A percentile compares a stretch with the other conserved stretches of the same genome.
These are phyloP conservation scores for Suillus cothurnatus DNA, from an alignment of 768 basidiomycete genomes.

Conservation along the genomic window DNA sequence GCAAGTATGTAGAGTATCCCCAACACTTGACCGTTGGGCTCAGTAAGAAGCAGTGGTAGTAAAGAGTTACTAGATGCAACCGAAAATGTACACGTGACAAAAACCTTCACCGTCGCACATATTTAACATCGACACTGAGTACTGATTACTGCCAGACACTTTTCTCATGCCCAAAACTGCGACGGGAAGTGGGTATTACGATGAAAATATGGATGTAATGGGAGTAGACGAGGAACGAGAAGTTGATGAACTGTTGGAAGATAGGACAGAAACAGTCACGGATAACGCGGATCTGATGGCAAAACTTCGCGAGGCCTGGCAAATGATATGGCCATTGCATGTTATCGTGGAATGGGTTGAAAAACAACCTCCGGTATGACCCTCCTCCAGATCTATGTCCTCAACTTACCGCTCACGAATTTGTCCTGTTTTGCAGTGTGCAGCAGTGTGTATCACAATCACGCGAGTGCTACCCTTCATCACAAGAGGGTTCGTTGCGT, in stretches of 20 bases:
- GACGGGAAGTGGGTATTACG: not conserved
- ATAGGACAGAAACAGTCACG: not conserved
- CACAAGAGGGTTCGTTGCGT: slow-evolving; percentile 5
- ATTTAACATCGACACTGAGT: not conserved
- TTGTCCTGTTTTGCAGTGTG: slow-evolving; percentile 3
- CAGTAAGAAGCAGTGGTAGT: not conserved
- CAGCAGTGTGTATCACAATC: slow-evolving; percentile 6
- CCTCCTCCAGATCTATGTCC: not conserved
- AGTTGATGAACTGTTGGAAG: slow-evolving; percentile 11
- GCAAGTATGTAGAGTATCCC: not conserved
- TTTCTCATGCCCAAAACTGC: not conserved
- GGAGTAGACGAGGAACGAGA: slow-evolving; percentile 11
- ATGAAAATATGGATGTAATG: not conserved
- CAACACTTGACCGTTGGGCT: not conserved
- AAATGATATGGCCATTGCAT: slow-evolving; percentile 6
- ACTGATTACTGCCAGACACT: not conserved
- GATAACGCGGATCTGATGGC: slow-evolving; percentile 3
- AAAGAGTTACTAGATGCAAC: not conserved
- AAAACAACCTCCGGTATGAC: slow-evolving; percentile 6
- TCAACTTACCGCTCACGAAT: not conserved
- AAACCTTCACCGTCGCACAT: not conserved
- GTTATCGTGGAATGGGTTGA: slow-evolving; percentile 9
- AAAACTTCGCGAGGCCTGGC: slow-evolving; percentile 10
- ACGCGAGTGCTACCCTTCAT: slow-evolving; percentile 8
- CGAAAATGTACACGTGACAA: not conserved